Percentiles rank a stretch among this genome's conserved stretches.
Conservation (phyloP, 1,284 basidiomycete genomes). For the Cutaneotrichosporon cavernicola region DNA sequence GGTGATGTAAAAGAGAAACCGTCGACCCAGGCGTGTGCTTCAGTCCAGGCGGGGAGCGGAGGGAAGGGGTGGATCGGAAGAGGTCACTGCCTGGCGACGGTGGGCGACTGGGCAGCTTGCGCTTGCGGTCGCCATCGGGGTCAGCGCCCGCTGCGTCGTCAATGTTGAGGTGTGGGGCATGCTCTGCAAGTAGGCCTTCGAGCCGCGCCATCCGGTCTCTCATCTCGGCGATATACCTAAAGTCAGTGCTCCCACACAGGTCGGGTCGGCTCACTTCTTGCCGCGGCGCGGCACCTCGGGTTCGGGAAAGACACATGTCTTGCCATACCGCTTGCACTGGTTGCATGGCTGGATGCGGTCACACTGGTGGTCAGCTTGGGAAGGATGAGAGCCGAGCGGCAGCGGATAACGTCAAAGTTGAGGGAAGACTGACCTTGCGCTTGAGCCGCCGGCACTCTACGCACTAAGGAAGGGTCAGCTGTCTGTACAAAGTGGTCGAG, state of each 20-base stretch:
- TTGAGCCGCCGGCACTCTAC: constrained; percentile 31
- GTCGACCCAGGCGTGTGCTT: background rate
- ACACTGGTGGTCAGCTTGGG: constrained; percentile 19
- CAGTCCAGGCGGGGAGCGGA: background rate
- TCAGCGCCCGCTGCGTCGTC: constrained; percentile 13
- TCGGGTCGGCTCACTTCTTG: constrained; percentile 12
- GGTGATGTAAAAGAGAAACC: background rate
- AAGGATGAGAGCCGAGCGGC: constrained; percentile 6
- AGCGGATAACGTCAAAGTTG: background rate
- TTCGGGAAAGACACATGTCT: constrained; percentile 26
- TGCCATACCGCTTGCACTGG: constrained; percentile 26
- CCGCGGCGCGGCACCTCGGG: constrained; percentile 22
- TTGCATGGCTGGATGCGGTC: constrained; percentile 29
- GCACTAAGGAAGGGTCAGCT: constrained; percentile 22
- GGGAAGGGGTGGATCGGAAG: background rate
- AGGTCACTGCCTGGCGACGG: background rate
- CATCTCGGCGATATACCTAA: constrained; percentile 30
- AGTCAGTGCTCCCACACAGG: background rate
- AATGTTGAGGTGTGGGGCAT: constrained; percentile 19
- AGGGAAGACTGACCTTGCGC: constrained; percentile 23
- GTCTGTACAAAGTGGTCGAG: background rate
- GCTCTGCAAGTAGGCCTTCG: constrained; percentile 21
- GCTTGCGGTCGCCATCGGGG: constrained; percentile 8
- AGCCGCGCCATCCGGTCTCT: constrained; percentile 24
- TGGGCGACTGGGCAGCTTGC: background rate